Base-by-base conservation (phyloP, 2,329 filamentous ascomycete genomes). In the Pleoardoris graminearum region DNA sequence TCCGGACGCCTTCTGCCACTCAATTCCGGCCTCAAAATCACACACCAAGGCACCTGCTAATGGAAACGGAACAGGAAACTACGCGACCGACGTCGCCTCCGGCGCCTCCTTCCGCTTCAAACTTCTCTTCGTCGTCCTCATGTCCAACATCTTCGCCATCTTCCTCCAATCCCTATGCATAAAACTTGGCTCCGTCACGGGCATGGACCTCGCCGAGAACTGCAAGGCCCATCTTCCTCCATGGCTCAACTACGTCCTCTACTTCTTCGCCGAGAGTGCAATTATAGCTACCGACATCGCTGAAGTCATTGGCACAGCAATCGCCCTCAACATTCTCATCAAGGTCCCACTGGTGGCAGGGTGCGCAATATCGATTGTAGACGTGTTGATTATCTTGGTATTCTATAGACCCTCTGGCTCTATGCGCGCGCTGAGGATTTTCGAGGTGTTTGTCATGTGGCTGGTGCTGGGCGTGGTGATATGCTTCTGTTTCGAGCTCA, bases 61-160 rank as follows among this genome's bases (percentile, higher is more conserved):
- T 25, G 17, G 16, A 8, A 3, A n/a, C 17, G 4, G 4, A 22
- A 11, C 79, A 45, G 85, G 85, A 53, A 89, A 90, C 69, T 90
- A 89, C 66, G 80, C 86, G 1, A 89, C 87, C 17, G 86, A 86
- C 68, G 83, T 89, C 42, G 82, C 85, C 7, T 86, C 86, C 39
- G 87, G 87, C 48, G 84, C 87, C 4, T 79, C 80, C 1, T 88
- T 85, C 68, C 80, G 79, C 50, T 90, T 85, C 75, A 79, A 77
- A 35, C 78, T 89, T 29, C 79, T 90, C 2, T 89, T 89, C 74
- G 78, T 89, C 59, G 81, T 89, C 37, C 76, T 90, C 8, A 76
- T 88, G 62, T 84, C 84, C 70, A 90, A 90, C 67, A 62, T 89
- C 45, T 86, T 89, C 63, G 87, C 87, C 60, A 88, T 90, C 48